A percentile compares a stretch with the other conserved stretches of the same genome.
Evolutionary conservation across 2,329 filamentous ascomycete genomes (phyloP).

Genomic region (Nemania diffusa): DNA sequence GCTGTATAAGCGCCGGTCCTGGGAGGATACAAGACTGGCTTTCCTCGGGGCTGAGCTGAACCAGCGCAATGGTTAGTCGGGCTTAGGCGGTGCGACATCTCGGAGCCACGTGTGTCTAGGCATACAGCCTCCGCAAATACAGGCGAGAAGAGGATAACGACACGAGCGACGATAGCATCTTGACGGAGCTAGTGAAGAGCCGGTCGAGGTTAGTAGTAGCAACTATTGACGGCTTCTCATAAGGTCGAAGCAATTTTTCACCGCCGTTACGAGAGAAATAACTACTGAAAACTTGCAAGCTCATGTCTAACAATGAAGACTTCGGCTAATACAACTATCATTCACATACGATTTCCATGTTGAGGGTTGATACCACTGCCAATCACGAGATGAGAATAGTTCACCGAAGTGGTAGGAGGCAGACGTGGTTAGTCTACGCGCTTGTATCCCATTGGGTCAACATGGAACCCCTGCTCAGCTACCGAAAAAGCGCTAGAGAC

Average conservation of each 20-base stretch:
- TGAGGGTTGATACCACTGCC: neutral
- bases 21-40: neutral
- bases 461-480: conserved; percentile 17
- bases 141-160: neutral
- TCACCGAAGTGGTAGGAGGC: neutral
- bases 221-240: neutral
- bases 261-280: neutral
- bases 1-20: neutral
- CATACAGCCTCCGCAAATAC: neutral
- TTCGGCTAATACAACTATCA: neutral
- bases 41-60: neutral
- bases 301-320: neutral
- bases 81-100: conserved; percentile 10
- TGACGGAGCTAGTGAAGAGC: neutral
- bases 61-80: neutral
- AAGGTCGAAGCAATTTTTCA: neutral
- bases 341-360: neutral
- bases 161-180: neutral
- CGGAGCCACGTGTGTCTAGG: conserved; percentile 26
- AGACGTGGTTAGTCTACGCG: conserved; percentile 1
- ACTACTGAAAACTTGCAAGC: conserved; percentile 1
- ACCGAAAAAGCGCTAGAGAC: conserved; percentile 7
- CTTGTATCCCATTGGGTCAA: conserved; percentile 3
- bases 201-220: conserved; percentile 6
- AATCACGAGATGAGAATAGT: neutral